Percentiles rank a stretch among this genome's conserved stretches.
phyloP scores from a whole-genome alignment of 108 stramenopile species.

The Pseudonitzschia pungens region DNA sequence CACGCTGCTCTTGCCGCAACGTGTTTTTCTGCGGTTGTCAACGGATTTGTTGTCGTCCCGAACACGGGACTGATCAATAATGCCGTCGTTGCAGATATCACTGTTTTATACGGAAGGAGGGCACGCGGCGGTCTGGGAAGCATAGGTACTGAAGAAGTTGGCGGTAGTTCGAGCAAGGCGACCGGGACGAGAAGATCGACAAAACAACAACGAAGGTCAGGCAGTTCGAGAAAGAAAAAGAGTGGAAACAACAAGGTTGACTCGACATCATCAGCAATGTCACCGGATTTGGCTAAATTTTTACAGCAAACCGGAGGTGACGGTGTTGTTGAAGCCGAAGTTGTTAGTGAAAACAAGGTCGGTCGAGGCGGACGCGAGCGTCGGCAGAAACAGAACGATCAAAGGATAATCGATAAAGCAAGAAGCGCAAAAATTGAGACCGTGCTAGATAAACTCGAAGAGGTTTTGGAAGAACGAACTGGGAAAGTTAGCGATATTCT shows the following conservation, averaged over 20 bases:
- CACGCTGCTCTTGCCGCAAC: not conserved
- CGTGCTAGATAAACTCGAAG: conserved; percentile 9
- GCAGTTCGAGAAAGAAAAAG: conserved; percentile 2
- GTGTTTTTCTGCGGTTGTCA: not conserved
- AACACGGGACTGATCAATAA: not conserved
- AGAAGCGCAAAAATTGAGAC: conserved; percentile 21
- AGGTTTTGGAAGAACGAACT: conserved; percentile 24
- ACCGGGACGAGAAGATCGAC: not conserved
- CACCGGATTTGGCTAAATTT: conserved; percentile 36
- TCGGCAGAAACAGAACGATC: conserved; percentile 17
- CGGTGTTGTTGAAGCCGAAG: conserved; percentile 12
- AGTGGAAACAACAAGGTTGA: not conserved
- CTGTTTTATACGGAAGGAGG: conserved; percentile 1
- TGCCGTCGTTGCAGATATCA: not conserved
- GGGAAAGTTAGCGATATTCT: conserved; percentile 29
- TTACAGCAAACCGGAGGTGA: not conserved
- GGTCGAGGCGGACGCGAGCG: conserved; percentile 1
- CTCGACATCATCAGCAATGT: conserved; percentile 15
- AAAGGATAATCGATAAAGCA: conserved; percentile 21
- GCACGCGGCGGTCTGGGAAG: not conserved
- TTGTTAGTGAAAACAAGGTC: not conserved
- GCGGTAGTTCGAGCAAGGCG: not conserved
- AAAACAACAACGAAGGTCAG: not conserved
- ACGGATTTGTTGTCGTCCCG: not conserved
- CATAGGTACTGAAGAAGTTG: not conserved